Base-by-base conservation (phyloP, 352 stramenopile species). In the Hyaloperonospora brassicae region DNA sequence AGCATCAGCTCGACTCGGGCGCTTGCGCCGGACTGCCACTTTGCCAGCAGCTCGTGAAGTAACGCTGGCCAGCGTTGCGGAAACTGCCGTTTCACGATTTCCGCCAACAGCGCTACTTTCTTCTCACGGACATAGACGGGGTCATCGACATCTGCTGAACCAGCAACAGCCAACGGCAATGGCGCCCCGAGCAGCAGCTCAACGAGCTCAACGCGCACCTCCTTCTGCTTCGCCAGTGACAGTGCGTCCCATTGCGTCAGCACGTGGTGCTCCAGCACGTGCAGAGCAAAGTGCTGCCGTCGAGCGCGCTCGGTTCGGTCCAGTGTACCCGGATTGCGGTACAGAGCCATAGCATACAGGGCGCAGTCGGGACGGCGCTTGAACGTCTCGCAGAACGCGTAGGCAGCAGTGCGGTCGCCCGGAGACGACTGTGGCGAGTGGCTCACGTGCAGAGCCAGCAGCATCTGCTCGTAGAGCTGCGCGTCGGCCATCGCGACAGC, bases 51-150 rank as follows among this genome's bases (percentile, higher is more conserved):
- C 17, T 87, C 66, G 54, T 83, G 65, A 30, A 89, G 56, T 36
- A 91, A 31, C 25, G 88, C 76, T 4, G 78, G 76, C 76, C 79
- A 91, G 5, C 77, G 81, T 64, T 91, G 81, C n/a, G 81, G 81
- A 52, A 91, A 91, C 62, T 87, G 77, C 1, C 81, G 64, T 68
- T 91, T 91, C 23, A 76, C 81, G 10, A 91, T 79, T 55, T 86
- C 67, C 1, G 79, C 71, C 36, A 91, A 43, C 7, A 91, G 70
- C 52, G 73, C 53, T 3, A 91, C 81, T 27, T 89, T 86, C 63
- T 91, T 91, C 64, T 91, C 81, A 13, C 76, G 72, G 13, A 91
- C 54, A 51, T 85, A 91, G 17, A 78, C 66, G 0, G 81, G 81
- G 41, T 87, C 76, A 34, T 17, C 17, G 17, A 17, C 17, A 17